Conservation (phyloP, 108 stramenopile genomes). For the Conticribra weissflogii region DNA sequence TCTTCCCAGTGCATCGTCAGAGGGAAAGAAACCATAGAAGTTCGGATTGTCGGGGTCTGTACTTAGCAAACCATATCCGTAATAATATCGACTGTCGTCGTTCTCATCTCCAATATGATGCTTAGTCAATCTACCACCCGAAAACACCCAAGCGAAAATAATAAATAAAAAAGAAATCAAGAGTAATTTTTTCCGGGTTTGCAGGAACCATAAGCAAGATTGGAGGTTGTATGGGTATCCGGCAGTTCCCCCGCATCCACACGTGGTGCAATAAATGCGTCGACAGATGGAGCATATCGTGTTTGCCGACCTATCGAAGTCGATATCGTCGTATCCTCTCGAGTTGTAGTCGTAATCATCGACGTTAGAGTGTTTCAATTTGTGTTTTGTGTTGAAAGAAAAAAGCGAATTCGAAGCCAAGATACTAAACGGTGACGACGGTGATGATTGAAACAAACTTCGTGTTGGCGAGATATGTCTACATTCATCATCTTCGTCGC, state of each 20-base stretch:
- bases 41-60: not conserved
- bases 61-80: not conserved
- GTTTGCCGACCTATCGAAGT: constrained; percentile 30
- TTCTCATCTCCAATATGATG: constrained; percentile 10
- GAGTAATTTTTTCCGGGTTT: constrained; percentile 33
- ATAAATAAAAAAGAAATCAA: constrained; percentile 22
- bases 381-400: not conserved
- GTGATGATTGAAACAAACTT: not conserved
- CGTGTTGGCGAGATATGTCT: constrained; percentile 6
- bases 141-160: constrained; percentile 30
- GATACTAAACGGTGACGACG: no score
- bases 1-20: constrained; percentile 24
- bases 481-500: not conserved
- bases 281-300: constrained; percentile 2
- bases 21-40: constrained; percentile 8
- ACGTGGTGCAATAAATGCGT: not conserved
- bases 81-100: not conserved
- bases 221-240: not conserved
- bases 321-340: constrained; percentile 27
- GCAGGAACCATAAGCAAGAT: not conserved
- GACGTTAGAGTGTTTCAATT: not conserved
- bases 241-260: not conserved
- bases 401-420: not conserved
- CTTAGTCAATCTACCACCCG: constrained; percentile 28
- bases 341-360: constrained; percentile 11